phyloP scores from a whole-genome alignment of 1,284 basidiomycete genomes.

The Trametes sp. region DNA sequence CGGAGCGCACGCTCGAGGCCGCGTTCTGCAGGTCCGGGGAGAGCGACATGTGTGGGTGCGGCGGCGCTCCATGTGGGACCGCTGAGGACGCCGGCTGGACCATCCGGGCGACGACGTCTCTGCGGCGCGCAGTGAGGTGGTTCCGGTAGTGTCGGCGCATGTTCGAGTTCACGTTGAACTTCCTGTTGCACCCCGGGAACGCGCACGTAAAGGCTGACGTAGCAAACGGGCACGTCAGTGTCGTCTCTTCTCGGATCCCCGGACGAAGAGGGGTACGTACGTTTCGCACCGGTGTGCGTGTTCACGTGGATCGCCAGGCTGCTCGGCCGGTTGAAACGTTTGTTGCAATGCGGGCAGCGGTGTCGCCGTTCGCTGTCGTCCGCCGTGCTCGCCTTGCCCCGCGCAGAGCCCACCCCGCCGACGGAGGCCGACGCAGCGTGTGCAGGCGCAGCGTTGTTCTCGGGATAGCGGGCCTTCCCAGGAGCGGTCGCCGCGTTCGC shows the following conservation, averaged over 20 bases:
- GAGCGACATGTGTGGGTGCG: conserved; percentile 5
- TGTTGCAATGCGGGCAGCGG: conserved; percentile 49
- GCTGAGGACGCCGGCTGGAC: conserved; percentile 21
- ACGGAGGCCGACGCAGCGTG: too few relatives aligned
- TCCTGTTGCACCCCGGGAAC: conserved; percentile 48
- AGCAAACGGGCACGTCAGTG: neutral
- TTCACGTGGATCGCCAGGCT: conserved; percentile 52
- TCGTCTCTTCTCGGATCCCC: neutral
- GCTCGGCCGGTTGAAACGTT: conserved; percentile 54
- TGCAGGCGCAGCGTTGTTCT: neutral
- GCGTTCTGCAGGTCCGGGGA: conserved; percentile 2
- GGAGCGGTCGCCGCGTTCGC: conserved; percentile 7
- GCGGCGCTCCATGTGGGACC: conserved; percentile 7
- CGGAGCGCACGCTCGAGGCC: neutral
- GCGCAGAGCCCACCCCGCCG: neutral
- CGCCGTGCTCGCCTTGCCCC: conserved; percentile 12
- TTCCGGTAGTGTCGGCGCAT: conserved; percentile 52
- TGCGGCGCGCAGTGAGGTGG: conserved; percentile 40
- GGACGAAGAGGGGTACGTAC: conserved; percentile 36
- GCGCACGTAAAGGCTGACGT: conserved; percentile 46
- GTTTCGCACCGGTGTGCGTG: conserved; percentile 52
- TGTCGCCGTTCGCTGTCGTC: conserved; percentile 43
- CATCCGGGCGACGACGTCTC: conserved; percentile 33
- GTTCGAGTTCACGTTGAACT: conserved; percentile 54
- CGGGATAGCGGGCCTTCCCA: conserved; percentile 19